A percentile compares a stretch with the other conserved stretches of the same genome.
phyloP scores from a whole-genome alignment of 805 yeast genomes.

The Metschnikowia santaceciliae region DNA sequence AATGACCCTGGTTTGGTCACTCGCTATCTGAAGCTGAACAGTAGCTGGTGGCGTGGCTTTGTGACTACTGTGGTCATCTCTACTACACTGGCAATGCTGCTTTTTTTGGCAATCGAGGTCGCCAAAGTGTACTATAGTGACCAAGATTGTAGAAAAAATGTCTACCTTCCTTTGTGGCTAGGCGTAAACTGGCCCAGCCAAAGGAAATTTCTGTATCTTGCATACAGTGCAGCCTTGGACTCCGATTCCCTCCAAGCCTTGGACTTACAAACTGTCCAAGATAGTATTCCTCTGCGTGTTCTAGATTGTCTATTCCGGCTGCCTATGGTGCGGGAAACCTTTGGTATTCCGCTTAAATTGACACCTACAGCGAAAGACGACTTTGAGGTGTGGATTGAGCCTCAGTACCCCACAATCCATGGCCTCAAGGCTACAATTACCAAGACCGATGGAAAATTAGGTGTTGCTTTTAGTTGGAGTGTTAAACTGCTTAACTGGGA shows the following conservation, averaged over 20 bases:
- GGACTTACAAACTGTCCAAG: slow-evolving; percentile 12
- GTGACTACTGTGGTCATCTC: slow-evolving; percentile 19
- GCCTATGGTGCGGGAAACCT: slow-evolving; percentile 20
- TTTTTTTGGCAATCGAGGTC: slow-evolving; percentile 21
- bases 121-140: slow-evolving; percentile 11
- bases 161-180: slow-evolving; percentile 27
- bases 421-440: slow-evolving; percentile 24
- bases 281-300: slow-evolving; percentile 25
- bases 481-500: slow-evolving; percentile 25
- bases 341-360: slow-evolving; percentile 28
- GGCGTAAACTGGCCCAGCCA: slow-evolving; percentile 25
- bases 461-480: slow-evolving; percentile 20
- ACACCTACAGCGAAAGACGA: slow-evolving; percentile 6
- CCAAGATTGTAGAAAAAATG: slow-evolving; percentile 4
- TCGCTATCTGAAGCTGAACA: slow-evolving; percentile 1
- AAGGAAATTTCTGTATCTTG: slow-evolving; percentile 24
- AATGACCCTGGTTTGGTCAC: slow-evolving; percentile 9
- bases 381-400: slow-evolving; percentile 31
- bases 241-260: background rate
- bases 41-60: slow-evolving; percentile 21
- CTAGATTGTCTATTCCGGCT: slow-evolving; percentile 23
- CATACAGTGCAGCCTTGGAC: slow-evolving; percentile 11
- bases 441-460: slow-evolving; percentile 6
- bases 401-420: slow-evolving; percentile 26
- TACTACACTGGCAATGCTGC: slow-evolving; percentile 22